Base-by-base conservation (phyloP, 2,329 filamentous ascomycete species). In the Lasiodiplodia sp. region DNA sequence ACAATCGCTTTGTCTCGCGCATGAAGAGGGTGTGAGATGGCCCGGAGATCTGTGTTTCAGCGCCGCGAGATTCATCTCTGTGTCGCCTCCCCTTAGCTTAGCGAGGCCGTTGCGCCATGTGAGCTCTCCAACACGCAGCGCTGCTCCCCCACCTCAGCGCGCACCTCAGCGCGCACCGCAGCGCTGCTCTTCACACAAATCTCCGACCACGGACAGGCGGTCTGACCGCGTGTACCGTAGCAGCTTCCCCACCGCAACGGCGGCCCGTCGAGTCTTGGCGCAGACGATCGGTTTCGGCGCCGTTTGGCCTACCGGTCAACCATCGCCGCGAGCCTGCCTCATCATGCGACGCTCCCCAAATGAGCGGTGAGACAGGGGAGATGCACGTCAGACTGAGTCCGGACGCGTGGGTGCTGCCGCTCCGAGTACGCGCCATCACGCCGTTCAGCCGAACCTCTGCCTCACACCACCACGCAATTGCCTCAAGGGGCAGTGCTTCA, bases 41-140 rank as follows among this genome's bases (percentile, higher is more conserved):
- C 57, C 57, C 25, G 38, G 16, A 62, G 57, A 62, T 62, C 57
- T 62, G 57, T 62, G 57, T 62, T 49, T 49, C 57, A 62, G 57
- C 57, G 8, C 57, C 57, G 57, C 57, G 40, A 60, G 57, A 49
- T 49, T 28, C 23, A 62, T 62, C 57, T 62, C 57, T 62, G 57
- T 62, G 57, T 62, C 56, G 57, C 40, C 57, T 7, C 40, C 38
- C 38, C 18, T 23, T 49, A 62, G 38, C 57, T 62, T 47, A 25
- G 40, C 38, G 38, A 49, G 57, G 57, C 57, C 34, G 38, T 47
- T 60, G 38, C 57, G 18, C 28, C 53, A 56, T 56, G 53, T 56
- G 53, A 56, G 53, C 52, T 25, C 56, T 28, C 12, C 57, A 16
- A 28, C 56, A 18, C n/a, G 21, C 37, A 7, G 18, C 37, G 37